These are phyloP conservation scores for Candida montana DNA, from an alignment of 805 yeast genomes.

Conservation along the genomic window DNA sequence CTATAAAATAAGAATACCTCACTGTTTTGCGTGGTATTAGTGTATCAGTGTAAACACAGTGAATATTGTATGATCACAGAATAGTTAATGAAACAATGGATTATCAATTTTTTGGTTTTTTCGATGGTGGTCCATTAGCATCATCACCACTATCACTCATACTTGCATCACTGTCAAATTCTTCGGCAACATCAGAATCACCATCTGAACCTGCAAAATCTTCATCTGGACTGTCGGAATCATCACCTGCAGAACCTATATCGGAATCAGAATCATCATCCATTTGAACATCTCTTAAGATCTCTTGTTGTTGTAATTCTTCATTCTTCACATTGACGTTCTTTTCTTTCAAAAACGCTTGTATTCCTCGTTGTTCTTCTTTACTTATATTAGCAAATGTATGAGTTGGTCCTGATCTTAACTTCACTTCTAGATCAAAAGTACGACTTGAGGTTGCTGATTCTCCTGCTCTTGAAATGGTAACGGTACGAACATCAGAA, in stretches of 20 bases:
- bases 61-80: too few species aligned
- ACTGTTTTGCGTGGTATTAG: too few species aligned
- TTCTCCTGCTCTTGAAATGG: constrained; percentile 85
- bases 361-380: constrained; percentile 81
- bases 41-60: too few species aligned
- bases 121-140: constrained; percentile 30
- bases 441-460: constrained; percentile 77
- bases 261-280: constrained; percentile 46
- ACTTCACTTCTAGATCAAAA: constrained; percentile 79
- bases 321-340: constrained; percentile 81
- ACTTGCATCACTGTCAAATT: constrained; percentile 21
- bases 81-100: too few species aligned
- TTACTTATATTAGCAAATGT: constrained; percentile 83
- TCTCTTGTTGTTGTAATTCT: constrained; percentile 80
- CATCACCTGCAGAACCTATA: constrained; percentile 77
- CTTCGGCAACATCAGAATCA: constrained; percentile 38
- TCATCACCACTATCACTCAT: constrained; percentile 15
- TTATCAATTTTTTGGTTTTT: constrained; percentile 29
- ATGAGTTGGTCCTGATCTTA: constrained; percentile 65
- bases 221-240: constrained; percentile 69
- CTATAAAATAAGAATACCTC: too few species aligned
- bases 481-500: constrained; percentile 68
- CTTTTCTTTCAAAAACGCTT: constrained; percentile 70
- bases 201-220: constrained; percentile 74
- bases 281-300: constrained; percentile 59